These are phyloP conservation scores for Curvularia eragrostidis DNA, from an alignment of 2,329 filamentous ascomycete genomes.

Conservation along the genomic window DNA sequence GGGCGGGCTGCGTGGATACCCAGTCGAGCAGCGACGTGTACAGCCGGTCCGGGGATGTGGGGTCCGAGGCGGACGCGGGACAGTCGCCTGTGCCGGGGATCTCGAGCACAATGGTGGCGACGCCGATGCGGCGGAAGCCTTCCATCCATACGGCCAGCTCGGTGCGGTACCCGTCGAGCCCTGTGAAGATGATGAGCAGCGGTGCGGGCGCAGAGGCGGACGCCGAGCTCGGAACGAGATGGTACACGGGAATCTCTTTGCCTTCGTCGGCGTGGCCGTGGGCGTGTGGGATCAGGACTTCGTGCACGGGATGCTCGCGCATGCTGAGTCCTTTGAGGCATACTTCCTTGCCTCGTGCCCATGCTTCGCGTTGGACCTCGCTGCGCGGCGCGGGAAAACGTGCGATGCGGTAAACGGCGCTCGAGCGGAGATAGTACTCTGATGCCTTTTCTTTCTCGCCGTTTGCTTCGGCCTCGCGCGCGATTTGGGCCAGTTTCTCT, in stretches of 20 bases:
- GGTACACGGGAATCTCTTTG: constrained; percentile 66
- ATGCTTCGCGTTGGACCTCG: constrained; percentile 65
- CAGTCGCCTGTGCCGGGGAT: constrained; percentile 66
- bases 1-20: constrained; percentile 55
- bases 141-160: constrained; percentile 62
- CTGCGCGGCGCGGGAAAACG: constrained; percentile 67
- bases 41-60: constrained; percentile 59
- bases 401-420: constrained; percentile 73
- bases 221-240: constrained; percentile 63
- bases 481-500: constrained; percentile 61
- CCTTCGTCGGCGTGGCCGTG: constrained; percentile 61
- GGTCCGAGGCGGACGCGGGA: constrained; percentile 57
- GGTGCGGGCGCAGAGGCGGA: constrained; percentile 55
- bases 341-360: constrained; percentile 68
- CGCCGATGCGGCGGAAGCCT: constrained; percentile 57
- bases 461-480: constrained; percentile 57
- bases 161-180: constrained; percentile 65
- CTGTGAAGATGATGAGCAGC: constrained; percentile 63
- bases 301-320: constrained; percentile 62
- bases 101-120: constrained; percentile 61
- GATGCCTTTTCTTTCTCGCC: constrained; percentile 63
- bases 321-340: constrained; percentile 63
- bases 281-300: constrained; percentile 67
- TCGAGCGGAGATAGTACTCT: constrained; percentile 63
- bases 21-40: constrained; percentile 63